Evolutionary conservation across 2,329 filamentous ascomycete species (phyloP).

Genomic region (Chrysoporthe austroafricana): DNA sequence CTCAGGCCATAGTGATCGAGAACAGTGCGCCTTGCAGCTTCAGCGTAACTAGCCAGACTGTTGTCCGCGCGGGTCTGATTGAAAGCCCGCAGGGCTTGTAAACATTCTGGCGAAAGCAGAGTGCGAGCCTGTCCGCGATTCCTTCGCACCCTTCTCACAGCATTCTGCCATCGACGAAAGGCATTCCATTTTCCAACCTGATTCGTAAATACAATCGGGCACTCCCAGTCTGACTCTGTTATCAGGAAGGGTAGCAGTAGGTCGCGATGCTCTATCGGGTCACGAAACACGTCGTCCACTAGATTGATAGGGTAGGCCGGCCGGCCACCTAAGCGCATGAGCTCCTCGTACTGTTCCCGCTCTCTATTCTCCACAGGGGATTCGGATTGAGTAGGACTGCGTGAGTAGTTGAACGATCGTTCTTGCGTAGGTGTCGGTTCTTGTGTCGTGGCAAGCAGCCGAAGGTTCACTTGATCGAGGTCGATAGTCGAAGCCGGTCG

Average conservation of each 20-base stretch:
- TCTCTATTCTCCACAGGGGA: not conserved
- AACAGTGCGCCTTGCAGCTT: not conserved
- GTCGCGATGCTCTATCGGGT: constrained; percentile 2
- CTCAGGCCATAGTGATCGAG: not conserved
- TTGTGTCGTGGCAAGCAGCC: not conserved
- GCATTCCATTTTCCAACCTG: not conserved
- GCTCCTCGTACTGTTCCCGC: not conserved
- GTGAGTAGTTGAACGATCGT: not conserved
- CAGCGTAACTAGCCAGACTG: not conserved
- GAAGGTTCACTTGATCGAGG: not conserved
- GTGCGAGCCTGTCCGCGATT: not conserved
- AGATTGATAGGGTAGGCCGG: not conserved
- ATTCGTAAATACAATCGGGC: constrained; percentile 6
- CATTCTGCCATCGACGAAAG: not conserved
- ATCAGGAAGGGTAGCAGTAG: constrained; percentile 4
- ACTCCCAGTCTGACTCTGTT: constrained; percentile 5
- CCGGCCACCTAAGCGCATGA: not conserved
- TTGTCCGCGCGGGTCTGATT: not conserved
- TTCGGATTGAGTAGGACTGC: not conserved
- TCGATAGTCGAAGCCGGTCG: not conserved
- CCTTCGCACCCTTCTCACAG: not conserved
- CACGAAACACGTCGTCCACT: not conserved
- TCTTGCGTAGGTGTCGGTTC: not conserved
- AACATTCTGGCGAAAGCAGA: not conserved
- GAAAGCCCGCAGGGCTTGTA: not conserved